Percentiles rank a stretch among this genome's conserved stretches.
Evolutionary conservation across 176 grass and related monocot species (phyloP).

Genomic region (Bromus sterilis): DNA sequence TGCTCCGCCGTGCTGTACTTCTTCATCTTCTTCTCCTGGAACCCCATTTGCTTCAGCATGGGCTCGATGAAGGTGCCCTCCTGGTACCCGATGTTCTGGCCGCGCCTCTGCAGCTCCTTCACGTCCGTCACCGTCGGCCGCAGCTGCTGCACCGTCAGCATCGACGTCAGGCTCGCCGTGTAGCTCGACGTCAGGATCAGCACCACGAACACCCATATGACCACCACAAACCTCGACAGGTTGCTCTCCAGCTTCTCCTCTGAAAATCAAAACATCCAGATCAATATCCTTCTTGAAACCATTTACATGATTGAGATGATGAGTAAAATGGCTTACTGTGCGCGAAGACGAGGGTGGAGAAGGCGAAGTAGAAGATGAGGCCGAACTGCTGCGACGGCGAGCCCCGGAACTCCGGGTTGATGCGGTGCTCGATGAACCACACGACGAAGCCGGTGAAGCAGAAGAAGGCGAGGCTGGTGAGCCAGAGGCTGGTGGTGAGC

Average conservation of each 20-base stretch:
- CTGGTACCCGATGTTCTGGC: slow-evolving; percentile 45
- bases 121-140: slow-evolving; percentile 47
- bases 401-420: background rate
- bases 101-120: slow-evolving; percentile 34
- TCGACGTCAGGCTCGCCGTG: slow-evolving; percentile 87
- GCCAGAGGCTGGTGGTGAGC: background rate
- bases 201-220: slow-evolving; percentile 77
- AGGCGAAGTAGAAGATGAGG: slow-evolving; percentile 23
- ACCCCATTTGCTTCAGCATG: background rate
- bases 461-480: background rate
- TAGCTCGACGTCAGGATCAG: slow-evolving; percentile 87
- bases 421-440: background rate
- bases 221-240: slow-evolving; percentile 49
- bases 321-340: slow-evolving; percentile 33
- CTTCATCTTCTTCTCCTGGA: background rate
- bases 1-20: background rate
- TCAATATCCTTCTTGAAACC: background rate
- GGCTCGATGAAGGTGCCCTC: slow-evolving; percentile 42
- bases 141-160: slow-evolving; percentile 81
- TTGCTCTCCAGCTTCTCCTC: slow-evolving; percentile 84
- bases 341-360: slow-evolving; percentile 79
- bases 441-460: background rate
- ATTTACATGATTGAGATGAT: background rate
- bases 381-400: background rate
- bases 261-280: background rate